Evolutionary conservation across 2,329 filamentous ascomycete genomes (phyloP).

Genomic region (Curvularia lunata): DNA sequence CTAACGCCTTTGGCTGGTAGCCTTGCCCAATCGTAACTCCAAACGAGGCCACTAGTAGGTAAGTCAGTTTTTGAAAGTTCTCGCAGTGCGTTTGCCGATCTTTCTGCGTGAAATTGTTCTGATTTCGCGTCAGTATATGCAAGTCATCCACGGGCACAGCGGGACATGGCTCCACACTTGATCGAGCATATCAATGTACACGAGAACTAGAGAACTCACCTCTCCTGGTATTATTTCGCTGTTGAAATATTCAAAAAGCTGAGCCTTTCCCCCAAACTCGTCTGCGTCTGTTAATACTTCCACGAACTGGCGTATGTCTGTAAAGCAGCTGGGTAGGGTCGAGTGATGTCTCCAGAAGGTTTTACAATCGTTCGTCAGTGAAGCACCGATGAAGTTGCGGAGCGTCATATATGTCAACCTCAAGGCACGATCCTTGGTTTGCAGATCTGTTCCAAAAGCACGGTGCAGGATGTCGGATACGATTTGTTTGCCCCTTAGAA

Average conservation of each 20-base stretch:
- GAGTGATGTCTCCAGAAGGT: conserved; percentile 33
- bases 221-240: neutral
- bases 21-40: neutral
- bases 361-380: conserved; percentile 27
- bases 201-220: neutral
- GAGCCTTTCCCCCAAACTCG: conserved; percentile 4
- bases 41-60: conserved; percentile 30
- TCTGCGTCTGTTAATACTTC: conserved; percentile 15
- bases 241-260: conserved; percentile 18
- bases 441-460: conserved; percentile 19
- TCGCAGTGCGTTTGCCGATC: conserved; percentile 28
- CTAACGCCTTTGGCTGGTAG: neutral
- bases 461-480: conserved; percentile 16
- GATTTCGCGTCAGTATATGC: neutral
- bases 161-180: neutral
- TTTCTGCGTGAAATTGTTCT: neutral
- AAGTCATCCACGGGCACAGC: too few relatives aligned
- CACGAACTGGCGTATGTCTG: conserved; percentile 37
- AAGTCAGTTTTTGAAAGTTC: conserved; percentile 36
- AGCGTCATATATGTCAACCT: conserved; percentile 25
- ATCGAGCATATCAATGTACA: neutral
- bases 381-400: conserved; percentile 12
- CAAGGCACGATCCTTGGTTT: conserved; percentile 24
- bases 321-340: conserved; percentile 33
- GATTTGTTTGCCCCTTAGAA: conserved; percentile 11